Percentiles rank a stretch among this genome's conserved stretches.
phyloP scores from a whole-genome alignment of 1,139 yeast species.

The Candida sojae region DNA sequence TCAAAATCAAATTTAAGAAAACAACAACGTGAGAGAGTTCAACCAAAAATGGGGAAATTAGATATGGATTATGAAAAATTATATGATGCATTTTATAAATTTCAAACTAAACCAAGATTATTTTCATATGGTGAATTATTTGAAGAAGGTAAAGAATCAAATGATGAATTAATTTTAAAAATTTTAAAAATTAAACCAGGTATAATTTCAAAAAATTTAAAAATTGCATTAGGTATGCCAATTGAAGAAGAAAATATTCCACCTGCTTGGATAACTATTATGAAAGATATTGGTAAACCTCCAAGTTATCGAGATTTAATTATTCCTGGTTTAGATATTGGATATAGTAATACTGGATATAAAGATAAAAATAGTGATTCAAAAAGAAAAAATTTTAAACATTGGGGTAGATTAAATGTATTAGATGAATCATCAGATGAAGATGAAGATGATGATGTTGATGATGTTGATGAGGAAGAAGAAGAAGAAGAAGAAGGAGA shows the following conservation, averaged over 20 bases:
- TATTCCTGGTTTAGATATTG: conserved; percentile 55
- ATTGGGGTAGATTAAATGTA: conserved; percentile 46
- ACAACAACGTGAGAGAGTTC: conserved; percentile 79
- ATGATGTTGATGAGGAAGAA: conserved; percentile 20
- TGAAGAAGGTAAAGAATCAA: conserved; percentile 72
- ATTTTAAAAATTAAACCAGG: conserved; percentile 64
- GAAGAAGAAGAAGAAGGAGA: conserved; percentile 21
- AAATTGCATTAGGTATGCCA: conserved; percentile 70
- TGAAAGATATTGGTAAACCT: conserved; percentile 79
- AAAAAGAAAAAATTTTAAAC: conserved; percentile 18
- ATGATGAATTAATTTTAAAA: conserved; percentile 44
- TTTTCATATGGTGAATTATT: conserved; percentile 74
- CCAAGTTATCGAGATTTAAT: conserved; percentile 73
- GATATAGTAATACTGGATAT: conserved; percentile 43
- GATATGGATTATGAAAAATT: conserved; percentile 86
- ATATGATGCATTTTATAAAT: conserved; percentile 84
- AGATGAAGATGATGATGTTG: conserved; percentile 31
- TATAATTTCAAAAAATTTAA: conserved; percentile 54
- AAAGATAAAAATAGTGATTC: conserved; percentile 19
- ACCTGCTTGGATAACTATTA: conserved; percentile 81
- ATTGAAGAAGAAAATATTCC: conserved; percentile 48
- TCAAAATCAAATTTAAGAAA: conserved; percentile 58
- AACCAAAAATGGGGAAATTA: conserved; percentile 83
- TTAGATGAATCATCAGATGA: conserved; percentile 38
- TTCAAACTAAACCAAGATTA: conserved; percentile 72